These are phyloP conservation scores for Linum tenue DNA, from an alignment of 345 rosid species.

Conservation along the genomic window DNA sequence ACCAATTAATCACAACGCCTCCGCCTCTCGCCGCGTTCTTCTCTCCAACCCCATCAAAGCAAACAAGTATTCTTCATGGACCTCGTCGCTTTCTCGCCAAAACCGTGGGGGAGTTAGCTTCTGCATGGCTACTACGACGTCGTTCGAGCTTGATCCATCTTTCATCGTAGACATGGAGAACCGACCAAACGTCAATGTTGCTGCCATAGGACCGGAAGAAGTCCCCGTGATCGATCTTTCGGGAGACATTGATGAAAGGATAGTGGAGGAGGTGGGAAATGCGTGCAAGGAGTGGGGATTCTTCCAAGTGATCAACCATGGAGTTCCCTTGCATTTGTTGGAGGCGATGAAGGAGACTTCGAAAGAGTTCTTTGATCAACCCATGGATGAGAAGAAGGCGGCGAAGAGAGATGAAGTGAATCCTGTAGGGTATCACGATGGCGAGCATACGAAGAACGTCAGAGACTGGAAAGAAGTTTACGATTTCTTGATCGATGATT, in stretches of 20 bases:
- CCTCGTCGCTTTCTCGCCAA: too few relatives aligned
- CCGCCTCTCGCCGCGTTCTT: too few relatives aligned
- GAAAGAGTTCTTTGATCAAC: constrained; percentile 21
- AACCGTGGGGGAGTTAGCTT: too few relatives aligned
- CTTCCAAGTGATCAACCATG: constrained; percentile 41
- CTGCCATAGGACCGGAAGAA: neutral
- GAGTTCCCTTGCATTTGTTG: constrained; percentile 22
- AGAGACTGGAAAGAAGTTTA: constrained; percentile 51
- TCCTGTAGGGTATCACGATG: constrained; percentile 28
- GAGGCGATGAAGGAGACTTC: constrained; percentile 12
- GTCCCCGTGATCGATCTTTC: neutral
- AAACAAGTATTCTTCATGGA: too few relatives aligned
- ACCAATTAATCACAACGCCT: too few relatives aligned
- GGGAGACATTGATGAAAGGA: constrained; percentile 7
- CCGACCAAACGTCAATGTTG: too few relatives aligned
- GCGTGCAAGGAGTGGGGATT: constrained; percentile 39
- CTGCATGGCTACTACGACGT: neutral
- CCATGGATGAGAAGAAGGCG: constrained; percentile 30
- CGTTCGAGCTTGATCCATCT: too few relatives aligned
- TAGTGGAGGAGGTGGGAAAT: constrained; percentile 21
- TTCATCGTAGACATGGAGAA: too few relatives aligned
- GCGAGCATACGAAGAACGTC: constrained; percentile 41
- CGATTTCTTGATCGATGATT: constrained; percentile 18
- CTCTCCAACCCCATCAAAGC: too few relatives aligned
- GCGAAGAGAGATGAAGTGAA: constrained; percentile 21